phyloP scores from a whole-genome alignment of 2,329 filamentous ascomycete species.

The Cadophora gregata region DNA sequence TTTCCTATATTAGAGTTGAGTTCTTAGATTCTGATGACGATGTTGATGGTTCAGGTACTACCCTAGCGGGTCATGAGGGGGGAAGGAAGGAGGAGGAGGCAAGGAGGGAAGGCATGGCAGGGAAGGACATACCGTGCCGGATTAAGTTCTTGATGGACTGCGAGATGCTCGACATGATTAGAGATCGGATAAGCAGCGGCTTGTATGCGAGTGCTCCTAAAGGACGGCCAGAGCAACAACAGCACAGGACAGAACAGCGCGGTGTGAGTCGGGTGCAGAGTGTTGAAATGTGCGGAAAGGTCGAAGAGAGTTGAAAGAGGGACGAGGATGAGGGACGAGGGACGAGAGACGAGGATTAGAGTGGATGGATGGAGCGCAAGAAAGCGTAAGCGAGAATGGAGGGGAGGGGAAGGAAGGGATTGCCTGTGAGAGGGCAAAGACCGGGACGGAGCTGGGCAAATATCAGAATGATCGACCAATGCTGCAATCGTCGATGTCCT shows the following conservation, averaged over 20 bases:
- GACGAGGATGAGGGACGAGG: not conserved
- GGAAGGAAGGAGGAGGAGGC: slow-evolving; percentile 11
- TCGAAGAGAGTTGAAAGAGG: not conserved
- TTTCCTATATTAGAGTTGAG: slow-evolving; percentile 63
- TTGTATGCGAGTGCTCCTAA: not conserved
- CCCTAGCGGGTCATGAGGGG: slow-evolving; percentile 2
- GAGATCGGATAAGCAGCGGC: slow-evolving; percentile 12
- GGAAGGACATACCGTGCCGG: slow-evolving; percentile 71
- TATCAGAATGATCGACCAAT: not conserved
- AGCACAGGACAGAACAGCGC: not conserved
- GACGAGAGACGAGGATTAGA: not conserved
- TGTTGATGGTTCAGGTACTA: slow-evolving; percentile 35
- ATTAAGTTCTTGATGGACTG: slow-evolving; percentile 99
- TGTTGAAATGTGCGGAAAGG: not conserved
- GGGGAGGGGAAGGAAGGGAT: not conserved
- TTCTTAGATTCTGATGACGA: slow-evolving; percentile 10
- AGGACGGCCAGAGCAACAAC: not conserved
- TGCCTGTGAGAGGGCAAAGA: not conserved
- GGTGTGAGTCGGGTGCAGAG: not conserved
- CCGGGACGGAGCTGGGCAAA: not conserved
- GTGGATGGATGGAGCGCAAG: not conserved
- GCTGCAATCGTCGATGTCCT: not conserved
- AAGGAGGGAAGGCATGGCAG: slow-evolving; percentile 19
- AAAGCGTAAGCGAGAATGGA: not conserved
- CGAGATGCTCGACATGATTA: slow-evolving; percentile 68